Conservation (phyloP, 2,329 filamentous ascomycete species). For the Penicillium digitatum region DNA sequence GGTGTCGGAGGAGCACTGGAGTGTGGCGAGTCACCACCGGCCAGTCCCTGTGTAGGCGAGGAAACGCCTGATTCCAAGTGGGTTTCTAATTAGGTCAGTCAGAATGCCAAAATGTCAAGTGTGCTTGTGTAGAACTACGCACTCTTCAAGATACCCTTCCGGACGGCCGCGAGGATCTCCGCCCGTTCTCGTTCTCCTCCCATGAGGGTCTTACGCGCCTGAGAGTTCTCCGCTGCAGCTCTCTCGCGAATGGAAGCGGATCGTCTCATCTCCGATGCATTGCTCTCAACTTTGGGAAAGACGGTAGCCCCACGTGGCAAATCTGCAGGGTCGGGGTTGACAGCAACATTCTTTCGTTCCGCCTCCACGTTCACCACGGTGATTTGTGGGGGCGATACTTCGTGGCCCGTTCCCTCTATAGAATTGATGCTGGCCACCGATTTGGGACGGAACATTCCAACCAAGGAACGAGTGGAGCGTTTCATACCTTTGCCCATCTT, state of each 20-base stretch:
- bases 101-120: neutral
- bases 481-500: slow-evolving; percentile 99
- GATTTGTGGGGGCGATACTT: slow-evolving; percentile 75
- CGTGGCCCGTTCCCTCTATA: slow-evolving; percentile 59
- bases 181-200: slow-evolving; percentile 86
- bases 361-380: slow-evolving; percentile 96
- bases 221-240: slow-evolving; percentile 45
- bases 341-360: slow-evolving; percentile 77
- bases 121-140: slow-evolving; percentile 34
- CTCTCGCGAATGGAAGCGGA: slow-evolving; percentile 32
- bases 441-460: slow-evolving; percentile 91
- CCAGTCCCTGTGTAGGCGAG: slow-evolving; percentile 64
- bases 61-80: slow-evolving; percentile 60
- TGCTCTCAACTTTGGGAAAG: slow-evolving; percentile 79
- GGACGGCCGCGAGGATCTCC: slow-evolving; percentile 85
- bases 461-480: slow-evolving; percentile 83
- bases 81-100: slow-evolving; percentile 35
- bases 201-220: slow-evolving; percentile 78
- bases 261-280: slow-evolving; percentile 61
- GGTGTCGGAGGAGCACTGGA: slow-evolving; percentile 87
- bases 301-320: slow-evolving; percentile 69
- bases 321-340: slow-evolving; percentile 61
- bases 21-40: slow-evolving; percentile 70
- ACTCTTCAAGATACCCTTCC: slow-evolving; percentile 95
- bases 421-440: slow-evolving; percentile 73